Evolutionary conservation across 1,284 basidiomycete species (phyloP), one percentile per base, ranked within the genome.

Genomic region (Bjerkandera adusta): DNA sequence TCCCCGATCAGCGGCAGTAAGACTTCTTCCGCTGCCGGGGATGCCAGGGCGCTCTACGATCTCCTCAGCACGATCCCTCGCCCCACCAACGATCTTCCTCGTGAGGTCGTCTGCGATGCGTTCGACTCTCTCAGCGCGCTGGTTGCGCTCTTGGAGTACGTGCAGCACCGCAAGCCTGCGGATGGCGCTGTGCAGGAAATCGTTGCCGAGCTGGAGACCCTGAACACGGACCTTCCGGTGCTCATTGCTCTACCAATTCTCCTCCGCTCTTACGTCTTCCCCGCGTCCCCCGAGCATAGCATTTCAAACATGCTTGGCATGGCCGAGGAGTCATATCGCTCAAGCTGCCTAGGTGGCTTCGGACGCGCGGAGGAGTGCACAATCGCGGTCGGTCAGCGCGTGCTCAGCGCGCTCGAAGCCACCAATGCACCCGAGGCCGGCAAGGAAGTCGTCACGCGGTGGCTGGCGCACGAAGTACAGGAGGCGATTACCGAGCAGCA

Each of bases 81-180:
- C 15, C 87, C 86, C n/a, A 63, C 57, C 37, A 73, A 70, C 33
- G 68, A 68, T 24, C 63, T 87, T 15, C 86, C 88, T 10, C 70
- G 73, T 20, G 88, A 90, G 59, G 88, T 84, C 2, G 85, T 89
- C 4, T 79, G 85, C 39, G 88, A 89, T 58, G 88, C 84, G 0
- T 81, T 83, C 56, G 76, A 76, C 45, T 81, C 80, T 6, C 67
- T 90, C 22, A 68, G 71, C 52, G 73, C 78, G 15, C 64, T 89
- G 16, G 68, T 68, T 10, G 68, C 72, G 11, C 68, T 88, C 21
- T 66, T 86, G n/a, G 79, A 84, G 50, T 68, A 70, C 10, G 67
- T 72, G 15, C 68, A 72, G 41, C 52, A 56, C 5, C 40, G 18
- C 60, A 65, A 42, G 56, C 20, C 32, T 12, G 26, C 32, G 20